Evolutionary conservation across 140 eudicot genomes (phyloP), one percentile per base, ranked within the genome.

Genomic region (Bidens hawaiensis): DNA sequence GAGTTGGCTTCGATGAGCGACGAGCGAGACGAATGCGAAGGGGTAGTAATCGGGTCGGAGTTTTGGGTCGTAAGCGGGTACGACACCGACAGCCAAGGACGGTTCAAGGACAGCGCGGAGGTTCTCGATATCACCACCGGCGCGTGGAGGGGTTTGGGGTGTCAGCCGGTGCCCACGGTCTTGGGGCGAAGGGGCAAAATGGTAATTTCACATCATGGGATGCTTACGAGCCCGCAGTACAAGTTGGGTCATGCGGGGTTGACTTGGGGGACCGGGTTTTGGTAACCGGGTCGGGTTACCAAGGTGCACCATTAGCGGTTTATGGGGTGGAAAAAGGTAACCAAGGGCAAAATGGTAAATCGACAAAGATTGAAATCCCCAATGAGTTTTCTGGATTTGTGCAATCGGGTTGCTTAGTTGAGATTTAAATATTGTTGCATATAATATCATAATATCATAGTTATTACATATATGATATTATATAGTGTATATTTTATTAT

Each of bases 21-120:
- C 42, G 93, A 81, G 63, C 79, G 97, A 71, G 97, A 89, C 69
- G 97, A 89, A 81, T 89, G 97, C 36, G 79, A 75, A 52, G 79
- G 79, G 0, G 65, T 75, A 33, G 13, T 75, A 0, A 30, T 80
- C 57, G 97, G 95, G 81, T 80, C 90, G 24, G 95, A 85, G 77
- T 85, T 89, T 62, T 82, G 95, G 95, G 97, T 89, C 0, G 81
- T 89, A n/a, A 80, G 88, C 55, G 97, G 97, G 18, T 89, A 85
- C 48, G 97, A 77, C 0, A 89, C 97, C 6, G 95, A 89, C 14
- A 63, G 67, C 6, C 97, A 85, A 50, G 97, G 97, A 0, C 55
- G 59, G 48, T 89, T 89, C 47, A 81, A 86, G 5, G 65, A 54
- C 23, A 86, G 81, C 17, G 95, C 89, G 1, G 97, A 89, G 42